These are phyloP conservation scores for Mycena albidolilacea DNA, from an alignment of 768 basidiomycete genomes.

Conservation along the genomic window DNA sequence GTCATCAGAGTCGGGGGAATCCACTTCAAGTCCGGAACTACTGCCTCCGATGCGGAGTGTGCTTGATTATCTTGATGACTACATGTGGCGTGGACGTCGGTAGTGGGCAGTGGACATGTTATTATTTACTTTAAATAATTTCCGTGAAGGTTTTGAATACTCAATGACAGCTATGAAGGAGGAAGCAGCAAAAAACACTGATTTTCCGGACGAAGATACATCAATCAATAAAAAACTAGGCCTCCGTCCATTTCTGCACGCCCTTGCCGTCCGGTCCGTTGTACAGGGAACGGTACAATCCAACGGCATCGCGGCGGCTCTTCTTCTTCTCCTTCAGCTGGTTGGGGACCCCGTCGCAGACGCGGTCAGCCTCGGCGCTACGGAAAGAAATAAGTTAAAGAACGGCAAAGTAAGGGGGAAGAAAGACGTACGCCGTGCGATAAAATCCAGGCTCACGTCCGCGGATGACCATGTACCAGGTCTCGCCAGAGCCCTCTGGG, in stretches of 20 bases:
- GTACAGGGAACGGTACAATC: neutral
- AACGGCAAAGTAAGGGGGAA: neutral
- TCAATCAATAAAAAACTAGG: neutral
- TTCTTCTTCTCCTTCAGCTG: conserved; percentile 2
- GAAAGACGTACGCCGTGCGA: neutral
- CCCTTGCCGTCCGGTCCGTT: neutral
- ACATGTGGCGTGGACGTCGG: too few relatives aligned
- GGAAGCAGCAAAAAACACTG: too few relatives aligned
- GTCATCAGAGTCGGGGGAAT: too few relatives aligned
- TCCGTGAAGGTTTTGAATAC: too few relatives aligned
- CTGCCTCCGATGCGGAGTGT: too few relatives aligned
- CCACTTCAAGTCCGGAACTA: too few relatives aligned
- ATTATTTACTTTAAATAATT: too few relatives aligned
- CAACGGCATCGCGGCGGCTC: conserved; percentile 2
- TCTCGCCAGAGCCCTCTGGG: conserved; percentile 8
- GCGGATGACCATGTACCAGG: conserved; percentile 17
- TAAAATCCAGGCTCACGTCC: conserved; percentile 17
- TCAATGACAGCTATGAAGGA: too few relatives aligned
- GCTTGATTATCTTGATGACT: too few relatives aligned
- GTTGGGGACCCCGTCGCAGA: neutral
- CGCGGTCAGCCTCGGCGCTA: neutral
- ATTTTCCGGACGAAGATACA: too few relatives aligned
- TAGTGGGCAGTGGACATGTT: too few relatives aligned
- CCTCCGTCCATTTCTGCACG: conserved; percentile 14
- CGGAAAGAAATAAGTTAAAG: too few relatives aligned